A percentile compares a stretch with the other conserved stretches of the same genome.
Conservation (phyloP, 495 filamentous ascomycete species). For the Neurospora pannonica region DNA sequence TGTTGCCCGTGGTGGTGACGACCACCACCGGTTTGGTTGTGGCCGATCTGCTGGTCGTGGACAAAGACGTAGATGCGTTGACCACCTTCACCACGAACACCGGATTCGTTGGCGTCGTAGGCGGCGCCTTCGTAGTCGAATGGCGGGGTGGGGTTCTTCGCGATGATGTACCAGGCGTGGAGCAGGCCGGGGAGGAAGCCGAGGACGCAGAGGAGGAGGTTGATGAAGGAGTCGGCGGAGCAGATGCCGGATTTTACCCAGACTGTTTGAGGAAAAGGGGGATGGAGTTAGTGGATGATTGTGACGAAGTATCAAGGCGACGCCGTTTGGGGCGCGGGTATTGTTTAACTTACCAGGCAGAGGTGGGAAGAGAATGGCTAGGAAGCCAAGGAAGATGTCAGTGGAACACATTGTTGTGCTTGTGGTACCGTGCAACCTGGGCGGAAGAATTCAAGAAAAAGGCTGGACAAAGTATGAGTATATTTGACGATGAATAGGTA, state of each 20-base stretch:
- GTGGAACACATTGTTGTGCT: constrained; percentile 45
- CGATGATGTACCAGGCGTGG: constrained; percentile 97
- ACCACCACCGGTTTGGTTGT: not conserved
- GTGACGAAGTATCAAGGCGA: not conserved
- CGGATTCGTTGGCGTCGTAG: not conserved
- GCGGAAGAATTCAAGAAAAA: not conserved
- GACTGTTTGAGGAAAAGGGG: constrained; percentile 40
- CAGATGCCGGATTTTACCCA: constrained; percentile 96
- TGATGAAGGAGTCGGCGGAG: constrained; percentile 87
- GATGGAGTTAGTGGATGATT: not conserved
- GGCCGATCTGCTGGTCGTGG: constrained; percentile 10
- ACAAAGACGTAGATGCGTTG: constrained; percentile 60
- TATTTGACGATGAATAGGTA: not conserved
- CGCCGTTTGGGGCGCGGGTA: not conserved
- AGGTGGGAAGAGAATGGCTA: constrained; percentile 91
- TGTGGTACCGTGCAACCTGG: not conserved
- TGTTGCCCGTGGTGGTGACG: constrained; percentile 12
- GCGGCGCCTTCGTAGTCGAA: constrained; percentile 46
- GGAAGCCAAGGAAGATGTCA: constrained; percentile 79
- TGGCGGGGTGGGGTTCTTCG: constrained; percentile 68
- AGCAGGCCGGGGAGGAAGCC: constrained; percentile 87
- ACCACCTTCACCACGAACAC: not conserved
- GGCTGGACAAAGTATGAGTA: not conserved
- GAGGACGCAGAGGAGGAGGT: constrained; percentile 81
- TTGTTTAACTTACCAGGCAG: constrained; percentile 58